Evolutionary conservation across 179 eudicot genomes (phyloP).

Genomic region (Silene noctiflora): DNA sequence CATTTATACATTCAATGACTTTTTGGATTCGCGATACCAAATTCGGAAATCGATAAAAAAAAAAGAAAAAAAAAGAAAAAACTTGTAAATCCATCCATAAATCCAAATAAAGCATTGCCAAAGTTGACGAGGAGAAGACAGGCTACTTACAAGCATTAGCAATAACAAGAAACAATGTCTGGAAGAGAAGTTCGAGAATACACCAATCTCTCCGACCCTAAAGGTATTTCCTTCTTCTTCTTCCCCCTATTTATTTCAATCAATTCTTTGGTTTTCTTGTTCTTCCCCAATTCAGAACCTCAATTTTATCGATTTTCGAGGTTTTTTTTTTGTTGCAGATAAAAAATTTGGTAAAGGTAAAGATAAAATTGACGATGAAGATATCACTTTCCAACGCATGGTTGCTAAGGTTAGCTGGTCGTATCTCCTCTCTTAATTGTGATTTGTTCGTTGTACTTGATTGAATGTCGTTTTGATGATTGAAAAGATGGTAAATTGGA

Average conservation of each 20-base stretch:
- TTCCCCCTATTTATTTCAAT: neutral
- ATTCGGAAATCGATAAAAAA: no score
- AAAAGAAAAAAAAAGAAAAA: no score
- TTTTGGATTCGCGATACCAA: no score
- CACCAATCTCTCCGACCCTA: conserved; percentile 88
- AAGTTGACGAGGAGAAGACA: neutral
- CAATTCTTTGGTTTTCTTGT: neutral
- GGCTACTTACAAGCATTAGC: neutral
- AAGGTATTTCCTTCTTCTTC: conserved; percentile 40
- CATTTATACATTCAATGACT: no score
- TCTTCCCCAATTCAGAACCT: neutral
- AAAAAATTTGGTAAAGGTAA: conserved; percentile 83
- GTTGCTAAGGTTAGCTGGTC: conserved; percentile 94
- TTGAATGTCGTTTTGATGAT: neutral
- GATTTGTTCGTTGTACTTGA: neutral
- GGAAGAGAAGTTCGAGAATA: conserved; percentile 93
- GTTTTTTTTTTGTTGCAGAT: conserved; percentile 37
- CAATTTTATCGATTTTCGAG: neutral
- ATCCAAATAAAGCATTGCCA: no score
- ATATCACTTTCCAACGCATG: conserved; percentile 91
- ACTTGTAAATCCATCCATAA: no score
- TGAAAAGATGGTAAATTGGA: no score
- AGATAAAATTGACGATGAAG: conserved; percentile 86
- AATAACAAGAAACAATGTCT: conserved; percentile 41
- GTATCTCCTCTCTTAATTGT: conserved; percentile 29